Conservation (phyloP, 2,329 filamentous ascomycete genomes). For the Verticillium nonalfalfae region DNA sequence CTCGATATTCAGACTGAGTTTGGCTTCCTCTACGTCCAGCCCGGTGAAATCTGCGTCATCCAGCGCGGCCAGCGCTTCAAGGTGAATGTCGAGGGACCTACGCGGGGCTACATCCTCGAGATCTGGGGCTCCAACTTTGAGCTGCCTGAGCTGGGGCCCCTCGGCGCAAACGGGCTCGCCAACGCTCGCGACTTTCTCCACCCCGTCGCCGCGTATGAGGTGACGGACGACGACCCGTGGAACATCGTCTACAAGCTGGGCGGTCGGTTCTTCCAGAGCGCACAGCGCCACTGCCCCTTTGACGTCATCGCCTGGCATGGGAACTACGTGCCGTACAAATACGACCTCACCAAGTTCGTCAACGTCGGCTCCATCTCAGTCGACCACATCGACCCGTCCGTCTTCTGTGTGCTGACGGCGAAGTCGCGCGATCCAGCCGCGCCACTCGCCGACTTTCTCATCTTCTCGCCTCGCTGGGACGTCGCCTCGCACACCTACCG, state of each 20-base stretch:
- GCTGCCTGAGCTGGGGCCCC: constrained; percentile 66
- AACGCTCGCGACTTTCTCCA: constrained; percentile 71
- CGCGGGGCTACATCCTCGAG: constrained; percentile 69
- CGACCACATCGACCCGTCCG: constrained; percentile 73
- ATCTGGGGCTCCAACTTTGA: constrained; percentile 66
- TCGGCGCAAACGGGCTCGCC: constrained; percentile 68
- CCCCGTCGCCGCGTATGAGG: constrained; percentile 56
- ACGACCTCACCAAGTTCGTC: constrained; percentile 72
- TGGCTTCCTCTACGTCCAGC: constrained; percentile 66
- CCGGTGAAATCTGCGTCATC: constrained; percentile 72
- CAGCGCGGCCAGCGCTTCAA: constrained; percentile 70
- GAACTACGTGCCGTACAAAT: constrained; percentile 76
- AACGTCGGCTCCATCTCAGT: constrained; percentile 66
- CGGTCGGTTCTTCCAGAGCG: constrained; percentile 58
- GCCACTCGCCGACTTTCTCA: constrained; percentile 64
- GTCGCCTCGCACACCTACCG: constrained; percentile 65
- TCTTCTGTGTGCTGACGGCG: constrained; percentile 67
- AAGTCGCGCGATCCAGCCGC: constrained; percentile 55
- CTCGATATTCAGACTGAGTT: constrained; percentile 75
- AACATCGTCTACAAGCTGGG: constrained; percentile 59
- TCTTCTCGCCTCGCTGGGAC: constrained; percentile 67
- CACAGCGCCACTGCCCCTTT: constrained; percentile 66
- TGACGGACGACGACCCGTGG: constrained; percentile 36
- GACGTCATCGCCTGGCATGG: constrained; percentile 79
- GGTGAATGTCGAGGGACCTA: constrained; percentile 57